These are phyloP conservation scores for Fusarium subglutinans DNA, from an alignment of 2,329 filamentous ascomycete genomes.

Conservation along the genomic window DNA sequence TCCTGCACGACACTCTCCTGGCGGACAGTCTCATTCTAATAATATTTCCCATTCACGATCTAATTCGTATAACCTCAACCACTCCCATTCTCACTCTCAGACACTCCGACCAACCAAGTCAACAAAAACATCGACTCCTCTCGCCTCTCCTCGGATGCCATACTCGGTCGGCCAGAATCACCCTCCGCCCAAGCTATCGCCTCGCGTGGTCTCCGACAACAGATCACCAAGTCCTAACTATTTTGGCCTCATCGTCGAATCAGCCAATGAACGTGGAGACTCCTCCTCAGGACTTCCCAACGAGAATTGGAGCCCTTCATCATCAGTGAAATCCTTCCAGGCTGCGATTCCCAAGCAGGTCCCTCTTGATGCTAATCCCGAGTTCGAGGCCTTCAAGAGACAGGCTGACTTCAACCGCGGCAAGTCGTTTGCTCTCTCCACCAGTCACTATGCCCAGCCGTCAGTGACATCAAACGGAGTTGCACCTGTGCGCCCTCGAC, in stretches of 20 bases:
- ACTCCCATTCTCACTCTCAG: conserved; percentile 52
- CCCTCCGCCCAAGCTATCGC: conserved; percentile 62
- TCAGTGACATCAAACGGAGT: conserved; percentile 36
- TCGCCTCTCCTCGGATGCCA: conserved; percentile 60
- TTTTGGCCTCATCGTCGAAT: conserved; percentile 79
- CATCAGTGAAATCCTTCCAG: conserved; percentile 75
- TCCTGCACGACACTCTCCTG: conserved; percentile 49
- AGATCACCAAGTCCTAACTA: conserved; percentile 81
- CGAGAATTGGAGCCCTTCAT: conserved; percentile 79
- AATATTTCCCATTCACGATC: conserved; percentile 38
- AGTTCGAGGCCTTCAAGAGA: conserved; percentile 82
- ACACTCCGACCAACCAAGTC: conserved; percentile 52
- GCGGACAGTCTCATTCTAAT: conserved; percentile 43
- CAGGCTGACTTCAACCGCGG: conserved; percentile 73
- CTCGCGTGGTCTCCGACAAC: conserved; percentile 48
- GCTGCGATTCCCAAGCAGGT: conserved; percentile 74
- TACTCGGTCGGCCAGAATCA: conserved; percentile 65
- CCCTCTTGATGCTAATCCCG: conserved; percentile 78
- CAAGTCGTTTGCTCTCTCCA: conserved; percentile 56
- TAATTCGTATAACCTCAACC: conserved; percentile 53
- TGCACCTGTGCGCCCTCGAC: conserved; percentile 52
- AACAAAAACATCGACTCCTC: conserved; percentile 60
- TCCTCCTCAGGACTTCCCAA: conserved; percentile 72
- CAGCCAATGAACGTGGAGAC: conserved; percentile 67
- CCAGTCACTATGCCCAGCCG: conserved; percentile 55